A percentile compares a stretch with the other conserved stretches of the same genome.
Evolutionary conservation across 2,329 filamentous ascomycete genomes (phyloP).

Genomic region (Sclerotinia spermophila): DNA sequence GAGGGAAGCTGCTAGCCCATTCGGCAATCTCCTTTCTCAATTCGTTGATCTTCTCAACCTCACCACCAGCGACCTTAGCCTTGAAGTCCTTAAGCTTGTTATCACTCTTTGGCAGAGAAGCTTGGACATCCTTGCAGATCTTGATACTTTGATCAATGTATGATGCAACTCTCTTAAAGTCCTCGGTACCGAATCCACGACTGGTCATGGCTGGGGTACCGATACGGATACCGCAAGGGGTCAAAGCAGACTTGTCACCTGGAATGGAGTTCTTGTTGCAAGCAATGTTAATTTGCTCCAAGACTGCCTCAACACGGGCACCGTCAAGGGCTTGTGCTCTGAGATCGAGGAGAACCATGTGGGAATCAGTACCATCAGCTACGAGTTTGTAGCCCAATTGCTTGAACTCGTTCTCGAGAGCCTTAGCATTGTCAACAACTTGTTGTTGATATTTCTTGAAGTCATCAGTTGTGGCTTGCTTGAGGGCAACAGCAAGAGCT

Average conservation of each 20-base stretch:
- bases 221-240: constrained; percentile 90
- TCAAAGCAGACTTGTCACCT: constrained; percentile 94
- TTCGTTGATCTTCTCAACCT: constrained; percentile 75
- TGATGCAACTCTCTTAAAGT: constrained; percentile 83
- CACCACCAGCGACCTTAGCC: constrained; percentile 76
- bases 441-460: constrained; percentile 94
- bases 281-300: constrained; percentile 97
- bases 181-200: constrained; percentile 85
- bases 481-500: constrained; percentile 87
- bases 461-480: constrained; percentile 85
- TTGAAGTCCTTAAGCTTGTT: constrained; percentile 99
- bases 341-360: constrained; percentile 94
- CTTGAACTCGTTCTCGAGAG: constrained; percentile 81
- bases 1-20: constrained; percentile 88
- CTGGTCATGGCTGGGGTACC: constrained; percentile 97
- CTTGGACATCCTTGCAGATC: constrained; percentile 85
- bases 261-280: constrained; percentile 99
- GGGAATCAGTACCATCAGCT: constrained; percentile 91
- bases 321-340: constrained; percentile 85
- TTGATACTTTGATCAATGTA: constrained; percentile 91
- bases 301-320: constrained; percentile 89
- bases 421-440: constrained; percentile 90
- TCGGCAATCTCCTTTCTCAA: constrained; percentile 84
- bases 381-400: constrained; percentile 90
- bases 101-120: constrained; percentile 82